A percentile compares a stretch with the other conserved stretches of the same genome.
These are phyloP conservation scores for Hymenoscyphus scutula DNA, from an alignment of 2,329 filamentous ascomycete species.

Conservation along the genomic window DNA sequence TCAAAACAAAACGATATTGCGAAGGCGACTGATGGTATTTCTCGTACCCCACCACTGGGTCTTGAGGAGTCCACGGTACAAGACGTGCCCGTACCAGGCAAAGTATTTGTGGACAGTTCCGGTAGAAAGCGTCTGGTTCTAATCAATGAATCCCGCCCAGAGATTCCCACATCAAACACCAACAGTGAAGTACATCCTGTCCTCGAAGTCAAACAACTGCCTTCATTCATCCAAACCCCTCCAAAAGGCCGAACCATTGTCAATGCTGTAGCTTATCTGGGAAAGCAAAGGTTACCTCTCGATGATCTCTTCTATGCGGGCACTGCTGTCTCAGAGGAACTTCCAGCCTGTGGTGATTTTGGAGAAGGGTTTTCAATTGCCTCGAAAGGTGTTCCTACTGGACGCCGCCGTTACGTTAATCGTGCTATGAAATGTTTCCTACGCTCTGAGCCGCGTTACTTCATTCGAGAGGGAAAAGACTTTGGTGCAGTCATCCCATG, in stretches of 20 bases:
- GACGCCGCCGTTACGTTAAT: constrained; percentile 45
- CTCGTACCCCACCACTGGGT: constrained; percentile 3
- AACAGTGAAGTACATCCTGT: background rate
- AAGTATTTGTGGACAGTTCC: constrained; percentile 21
- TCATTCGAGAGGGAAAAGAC: constrained; percentile 21
- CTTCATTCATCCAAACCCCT: background rate
- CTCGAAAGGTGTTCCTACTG: constrained; percentile 39
- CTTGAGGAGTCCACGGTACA: background rate
- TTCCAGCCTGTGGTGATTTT: constrained; percentile 21
- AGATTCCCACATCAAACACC: background rate
- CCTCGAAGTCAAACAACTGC: background rate
- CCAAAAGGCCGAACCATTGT: constrained; percentile 6
- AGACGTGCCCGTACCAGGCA: constrained; percentile 17
- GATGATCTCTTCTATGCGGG: constrained; percentile 43
- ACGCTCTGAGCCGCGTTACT: constrained; percentile 20
- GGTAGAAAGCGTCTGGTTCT: constrained; percentile 28
- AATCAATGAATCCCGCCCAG: constrained; percentile 12
- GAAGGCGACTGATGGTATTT: constrained; percentile 28
- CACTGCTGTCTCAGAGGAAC: constrained; percentile 31
- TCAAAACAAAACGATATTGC: constrained; percentile 26
- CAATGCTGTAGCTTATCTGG: constrained; percentile 37
- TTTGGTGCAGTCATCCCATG: constrained; percentile 34
- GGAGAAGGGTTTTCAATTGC: constrained; percentile 28
- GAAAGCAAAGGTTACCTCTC: constrained; percentile 38
- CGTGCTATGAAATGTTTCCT: constrained; percentile 43